A percentile compares a stretch with the other conserved stretches of the same genome.
Conservation (phyloP, 2,329 filamentous ascomycete species). For the Byssochlamys sp. region DNA sequence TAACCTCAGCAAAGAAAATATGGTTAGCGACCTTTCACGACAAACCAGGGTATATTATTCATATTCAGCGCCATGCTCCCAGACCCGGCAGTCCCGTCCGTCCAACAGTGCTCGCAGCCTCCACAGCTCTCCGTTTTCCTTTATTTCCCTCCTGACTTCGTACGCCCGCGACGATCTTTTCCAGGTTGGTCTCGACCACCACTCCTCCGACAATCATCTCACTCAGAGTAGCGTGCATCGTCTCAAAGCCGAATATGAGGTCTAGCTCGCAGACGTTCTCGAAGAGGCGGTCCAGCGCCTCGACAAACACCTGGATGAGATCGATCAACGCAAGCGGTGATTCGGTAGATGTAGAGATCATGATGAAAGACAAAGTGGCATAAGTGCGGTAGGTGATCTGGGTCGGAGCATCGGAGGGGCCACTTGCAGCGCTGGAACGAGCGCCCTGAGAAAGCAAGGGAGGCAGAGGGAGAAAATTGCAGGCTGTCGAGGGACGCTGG, state of each 20-base stretch:
- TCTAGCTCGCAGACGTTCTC: constrained; percentile 98
- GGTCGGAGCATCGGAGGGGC: constrained; percentile 78
- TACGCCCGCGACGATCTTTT: constrained; percentile 79
- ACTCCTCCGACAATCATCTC: constrained; percentile 96
- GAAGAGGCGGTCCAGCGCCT: constrained; percentile 86
- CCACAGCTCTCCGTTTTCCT: constrained; percentile 36
- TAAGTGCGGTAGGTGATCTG: constrained; percentile 97
- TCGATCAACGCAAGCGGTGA: constrained; percentile 91
- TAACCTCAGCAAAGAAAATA: background rate
- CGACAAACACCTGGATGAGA: constrained; percentile 95
- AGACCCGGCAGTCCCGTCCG: constrained; percentile 29
- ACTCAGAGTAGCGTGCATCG: constrained; percentile 75
- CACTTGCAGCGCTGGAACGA: constrained; percentile 37
- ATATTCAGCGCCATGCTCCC: constrained; percentile 28
- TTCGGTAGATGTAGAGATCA: constrained; percentile 93
- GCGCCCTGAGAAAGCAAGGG: constrained; percentile 51
- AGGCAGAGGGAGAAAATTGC: constrained; percentile 85
- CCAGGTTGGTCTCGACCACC: constrained; percentile 82
- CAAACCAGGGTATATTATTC: constrained; percentile 6
- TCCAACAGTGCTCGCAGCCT: constrained; percentile 31
- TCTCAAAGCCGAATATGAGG: constrained; percentile 98
- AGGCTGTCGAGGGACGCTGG: constrained; percentile 80
- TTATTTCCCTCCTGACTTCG: constrained; percentile 40
- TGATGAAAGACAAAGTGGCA: constrained; percentile 94
- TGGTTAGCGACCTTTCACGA: background rate